phyloP scores from a whole-genome alignment of 1,284 basidiomycete species.

The Butyriboletus appendiculatus region DNA sequence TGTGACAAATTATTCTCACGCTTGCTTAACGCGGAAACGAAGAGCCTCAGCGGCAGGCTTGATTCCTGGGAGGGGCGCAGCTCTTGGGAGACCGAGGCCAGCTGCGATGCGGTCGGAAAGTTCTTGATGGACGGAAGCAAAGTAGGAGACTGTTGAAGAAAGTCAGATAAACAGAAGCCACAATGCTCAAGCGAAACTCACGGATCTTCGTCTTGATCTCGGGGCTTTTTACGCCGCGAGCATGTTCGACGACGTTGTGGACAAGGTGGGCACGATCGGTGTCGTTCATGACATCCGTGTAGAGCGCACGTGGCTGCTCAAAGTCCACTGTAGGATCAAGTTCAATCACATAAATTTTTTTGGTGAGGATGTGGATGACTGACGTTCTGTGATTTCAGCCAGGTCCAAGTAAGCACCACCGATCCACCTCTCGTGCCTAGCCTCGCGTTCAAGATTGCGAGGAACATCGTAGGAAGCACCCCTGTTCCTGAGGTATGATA shows the following conservation, averaged over 20 bases:
- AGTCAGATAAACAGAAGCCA: conserved; percentile 5
- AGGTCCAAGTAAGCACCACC: conserved; percentile 76
- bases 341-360: background rate
- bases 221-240: conserved; percentile 63
- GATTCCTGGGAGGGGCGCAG: conserved; percentile 57
- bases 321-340: conserved; percentile 68
- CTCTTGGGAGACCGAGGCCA: conserved; percentile 60
- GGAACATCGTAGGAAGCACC: conserved; percentile 40
- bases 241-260: conserved; percentile 76
- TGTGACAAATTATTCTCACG: background rate
- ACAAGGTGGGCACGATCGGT: conserved; percentile 69
- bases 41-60: conserved; percentile 61
- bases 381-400: conserved; percentile 77
- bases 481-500: conserved; percentile 48
- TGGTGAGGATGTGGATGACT: conserved; percentile 35
- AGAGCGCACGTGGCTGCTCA: conserved; percentile 85
- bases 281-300: conserved; percentile 77
- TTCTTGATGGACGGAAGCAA: conserved; percentile 73
- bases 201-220: conserved; percentile 70
- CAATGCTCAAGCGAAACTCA: conserved; percentile 39
- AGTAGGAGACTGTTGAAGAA: conserved; percentile 65
- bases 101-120: conserved; percentile 76
- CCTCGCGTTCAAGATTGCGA: conserved; percentile 40
- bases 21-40: conserved; percentile 43
- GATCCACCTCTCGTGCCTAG: conserved; percentile 74